Percentiles rank a stretch among this genome's conserved stretches.
Conservation (phyloP, 495 filamentous ascomycete species). For the Aspergillus wentii region DNA sequence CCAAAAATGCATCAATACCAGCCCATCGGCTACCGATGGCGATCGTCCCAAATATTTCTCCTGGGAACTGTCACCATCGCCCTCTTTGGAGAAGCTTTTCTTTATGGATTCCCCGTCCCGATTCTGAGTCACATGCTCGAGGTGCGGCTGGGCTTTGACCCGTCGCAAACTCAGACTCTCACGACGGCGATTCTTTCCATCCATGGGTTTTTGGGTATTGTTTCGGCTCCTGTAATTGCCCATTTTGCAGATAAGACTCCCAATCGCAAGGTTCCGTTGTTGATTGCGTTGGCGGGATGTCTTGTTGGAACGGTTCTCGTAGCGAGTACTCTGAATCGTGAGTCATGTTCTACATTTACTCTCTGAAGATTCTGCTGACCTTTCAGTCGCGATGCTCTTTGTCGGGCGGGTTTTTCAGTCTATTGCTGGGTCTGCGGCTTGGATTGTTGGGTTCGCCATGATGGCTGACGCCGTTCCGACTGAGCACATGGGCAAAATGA, state of each 20-base stretch:
- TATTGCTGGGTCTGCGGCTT: conserved; percentile 14
- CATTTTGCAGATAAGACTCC: conserved; percentile 16
- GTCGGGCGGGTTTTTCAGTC: conserved; percentile 18
- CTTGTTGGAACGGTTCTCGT: conserved; percentile 7
- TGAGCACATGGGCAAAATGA: conserved; percentile 17
- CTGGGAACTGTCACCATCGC: conserved; percentile 2
- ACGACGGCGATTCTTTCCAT: conserved; percentile 11
- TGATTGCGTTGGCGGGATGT: background rate
- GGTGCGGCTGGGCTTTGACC: conserved; percentile 10
- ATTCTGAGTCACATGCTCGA: conserved; percentile 21
- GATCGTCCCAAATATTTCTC: conserved; percentile 5
- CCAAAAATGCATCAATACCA: too few species aligned
- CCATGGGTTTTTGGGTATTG: conserved; percentile 12
- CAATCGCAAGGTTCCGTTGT: conserved; percentile 6
- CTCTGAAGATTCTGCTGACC: background rate
- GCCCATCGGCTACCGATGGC: conserved; percentile 4
- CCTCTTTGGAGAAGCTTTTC: conserved; percentile 14
- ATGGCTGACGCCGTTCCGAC: conserved; percentile 13
- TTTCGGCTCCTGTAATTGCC: conserved; percentile 12
- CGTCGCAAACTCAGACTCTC: conserved; percentile 8
- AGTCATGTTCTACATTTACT: background rate
- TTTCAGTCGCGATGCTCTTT: conserved; percentile 8
- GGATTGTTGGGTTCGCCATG: conserved; percentile 23
- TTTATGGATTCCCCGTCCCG: conserved; percentile 23
- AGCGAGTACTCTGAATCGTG: background rate